phyloP scores from a whole-genome alignment of 2,329 filamentous ascomycete species.

The Teratosphaeriaceae sp. region DNA sequence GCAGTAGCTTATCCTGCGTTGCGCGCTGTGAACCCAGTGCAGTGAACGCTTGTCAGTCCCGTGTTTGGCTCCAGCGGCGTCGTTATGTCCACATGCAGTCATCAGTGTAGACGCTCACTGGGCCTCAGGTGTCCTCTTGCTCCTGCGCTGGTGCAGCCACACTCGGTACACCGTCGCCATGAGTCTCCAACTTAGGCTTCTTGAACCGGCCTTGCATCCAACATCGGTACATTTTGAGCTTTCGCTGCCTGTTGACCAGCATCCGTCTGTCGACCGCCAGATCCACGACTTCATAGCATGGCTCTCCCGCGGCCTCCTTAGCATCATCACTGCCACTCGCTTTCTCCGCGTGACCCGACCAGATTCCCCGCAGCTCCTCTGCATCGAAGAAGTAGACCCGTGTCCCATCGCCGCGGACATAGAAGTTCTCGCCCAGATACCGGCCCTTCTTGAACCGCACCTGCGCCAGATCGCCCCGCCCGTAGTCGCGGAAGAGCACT shows the following conservation, averaged over 20 bases:
- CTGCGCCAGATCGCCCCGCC: constrained; percentile 88
- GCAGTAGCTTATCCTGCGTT: too few relatives aligned
- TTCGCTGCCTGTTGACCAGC: constrained; percentile 82
- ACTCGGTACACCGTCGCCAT: too few relatives aligned
- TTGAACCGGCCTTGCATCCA: constrained; percentile 84
- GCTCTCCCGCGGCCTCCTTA: too few relatives aligned
- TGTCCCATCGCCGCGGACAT: constrained; percentile 90
- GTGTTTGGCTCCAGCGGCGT: too few relatives aligned
- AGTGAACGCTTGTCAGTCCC: too few relatives aligned
- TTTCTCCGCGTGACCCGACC: constrained; percentile 40
- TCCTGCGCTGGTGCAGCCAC: too few relatives aligned
- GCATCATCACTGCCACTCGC: too few relatives aligned
- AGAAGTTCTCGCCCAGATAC: constrained; percentile 95
- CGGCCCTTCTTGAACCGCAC: constrained; percentile 94
- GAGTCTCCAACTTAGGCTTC: too few relatives aligned
- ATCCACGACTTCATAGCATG: constrained; percentile 60
- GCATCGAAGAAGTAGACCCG: constrained; percentile 96
- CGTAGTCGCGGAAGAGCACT: constrained; percentile 94
- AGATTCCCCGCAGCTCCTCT: constrained; percentile 73
- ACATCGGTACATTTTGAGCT: constrained; percentile 97
- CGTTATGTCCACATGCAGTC: too few relatives aligned
- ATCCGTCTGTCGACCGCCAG: constrained; percentile 81
- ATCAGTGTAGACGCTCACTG: too few relatives aligned
- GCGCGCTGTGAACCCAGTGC: too few relatives aligned
- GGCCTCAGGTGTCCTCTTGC: too few relatives aligned